Evolutionary conservation across 306 rosid genomes (phyloP).

Genomic region (Luffa aegyptiaca): DNA sequence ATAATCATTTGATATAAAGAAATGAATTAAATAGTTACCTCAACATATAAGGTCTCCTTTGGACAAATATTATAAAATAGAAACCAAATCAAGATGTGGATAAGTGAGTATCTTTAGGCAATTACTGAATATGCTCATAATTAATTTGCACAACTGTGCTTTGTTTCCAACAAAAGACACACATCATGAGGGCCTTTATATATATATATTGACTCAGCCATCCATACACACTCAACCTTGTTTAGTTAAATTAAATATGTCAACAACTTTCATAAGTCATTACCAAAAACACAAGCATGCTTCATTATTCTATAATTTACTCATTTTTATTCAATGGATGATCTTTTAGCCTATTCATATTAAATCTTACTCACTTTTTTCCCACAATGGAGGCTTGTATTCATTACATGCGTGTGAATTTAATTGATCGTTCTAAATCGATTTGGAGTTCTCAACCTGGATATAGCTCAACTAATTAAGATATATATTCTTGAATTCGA

Average conservation of each 20-base stretch:
- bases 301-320: neutral
- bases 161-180: constrained; percentile 4
- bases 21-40: neutral
- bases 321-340: neutral
- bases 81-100: constrained; percentile 5
- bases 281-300: constrained; percentile 1
- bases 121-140: neutral
- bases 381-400: neutral
- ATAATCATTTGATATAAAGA: neutral
- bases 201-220: constrained; percentile 1
- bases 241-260: constrained; percentile 2
- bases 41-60: neutral
- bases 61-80: neutral
- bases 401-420: neutral
- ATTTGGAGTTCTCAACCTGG: neutral
- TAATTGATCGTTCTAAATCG: neutral
- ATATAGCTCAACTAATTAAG: too few relatives aligned
- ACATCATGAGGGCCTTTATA: neutral
- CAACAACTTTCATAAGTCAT: neutral
- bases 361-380: neutral
- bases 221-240: constrained; percentile 2
- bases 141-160: neutral
- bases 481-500: too few relatives aligned
- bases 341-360: neutral
- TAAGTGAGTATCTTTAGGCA: constrained; percentile 3